These are phyloP conservation scores for Amanita subjunquillea DNA, from an alignment of 768 basidiomycete species.

Conservation along the genomic window DNA sequence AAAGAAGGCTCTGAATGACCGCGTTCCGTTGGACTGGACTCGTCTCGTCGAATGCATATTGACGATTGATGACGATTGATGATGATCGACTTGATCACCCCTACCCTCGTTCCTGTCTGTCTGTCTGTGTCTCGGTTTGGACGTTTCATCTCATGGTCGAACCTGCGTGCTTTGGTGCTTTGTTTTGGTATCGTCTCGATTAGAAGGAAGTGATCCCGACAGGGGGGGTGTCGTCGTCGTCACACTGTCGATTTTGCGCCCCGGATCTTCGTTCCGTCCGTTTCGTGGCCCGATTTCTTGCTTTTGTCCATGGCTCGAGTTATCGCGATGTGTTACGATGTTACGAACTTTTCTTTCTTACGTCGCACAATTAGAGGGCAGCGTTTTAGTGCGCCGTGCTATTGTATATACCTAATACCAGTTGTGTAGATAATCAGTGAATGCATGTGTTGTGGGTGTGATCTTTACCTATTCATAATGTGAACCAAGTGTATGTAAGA, in stretches of 20 bases:
- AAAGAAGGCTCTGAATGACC: background rate
- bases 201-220: background rate
- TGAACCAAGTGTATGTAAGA: background rate
- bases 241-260: background rate
- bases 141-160: background rate
- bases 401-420: background rate
- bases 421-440: background rate
- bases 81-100: background rate
- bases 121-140: background rate
- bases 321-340: background rate
- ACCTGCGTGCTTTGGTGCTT: background rate
- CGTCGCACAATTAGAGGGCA: background rate
- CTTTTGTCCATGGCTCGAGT: background rate
- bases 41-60: background rate
- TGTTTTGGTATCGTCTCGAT: background rate
- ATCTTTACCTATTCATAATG: too few species aligned
- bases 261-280: background rate
- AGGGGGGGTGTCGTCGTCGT: too few species aligned
- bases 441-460: background rate
- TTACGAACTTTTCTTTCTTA: background rate
- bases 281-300: constrained; percentile 3
- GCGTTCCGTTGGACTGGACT: too few species aligned
- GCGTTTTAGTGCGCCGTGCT: background rate
- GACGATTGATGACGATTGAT: background rate
- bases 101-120: background rate